Evolutionary conservation across 139 green algal species (phyloP).

Genomic region (Chlorella vulgaris): DNA sequence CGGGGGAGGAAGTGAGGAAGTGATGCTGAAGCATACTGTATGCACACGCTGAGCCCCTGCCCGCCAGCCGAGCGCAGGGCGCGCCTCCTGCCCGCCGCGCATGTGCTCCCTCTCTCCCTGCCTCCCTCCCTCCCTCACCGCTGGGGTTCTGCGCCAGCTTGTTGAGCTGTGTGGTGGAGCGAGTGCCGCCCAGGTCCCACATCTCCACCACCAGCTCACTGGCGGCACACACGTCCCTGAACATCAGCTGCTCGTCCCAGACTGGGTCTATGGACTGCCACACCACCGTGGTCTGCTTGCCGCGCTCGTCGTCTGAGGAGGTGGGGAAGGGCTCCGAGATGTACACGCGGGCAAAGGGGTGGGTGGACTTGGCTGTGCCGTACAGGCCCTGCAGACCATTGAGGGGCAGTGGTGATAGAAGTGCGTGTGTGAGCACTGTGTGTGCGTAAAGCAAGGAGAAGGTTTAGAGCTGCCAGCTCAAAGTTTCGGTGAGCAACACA

Average conservation of each 20-base stretch:
- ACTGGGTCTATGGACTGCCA: constrained; percentile 54
- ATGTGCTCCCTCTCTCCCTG: too few relatives aligned
- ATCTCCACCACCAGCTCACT: constrained; percentile 73
- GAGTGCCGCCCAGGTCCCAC: constrained; percentile 62
- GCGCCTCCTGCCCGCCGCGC: too few relatives aligned
- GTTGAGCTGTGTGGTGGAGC: constrained; percentile 37
- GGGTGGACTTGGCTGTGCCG: constrained; percentile 39
- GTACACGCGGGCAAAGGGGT: constrained; percentile 56
- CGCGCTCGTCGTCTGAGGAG: constrained; percentile 23
- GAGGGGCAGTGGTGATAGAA: too few relatives aligned
- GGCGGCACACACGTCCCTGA: constrained; percentile 50
- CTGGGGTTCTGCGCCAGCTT: constrained; percentile 42
- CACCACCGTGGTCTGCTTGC: constrained; percentile 55
- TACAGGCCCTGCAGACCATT: constrained; percentile 26
- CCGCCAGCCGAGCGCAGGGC: too few relatives aligned
- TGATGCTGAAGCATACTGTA: too few relatives aligned
- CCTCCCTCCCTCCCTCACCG: neutral
- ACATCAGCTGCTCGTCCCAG: constrained; percentile 60
- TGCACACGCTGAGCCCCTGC: too few relatives aligned
- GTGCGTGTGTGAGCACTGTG: neutral
- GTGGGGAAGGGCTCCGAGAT: constrained; percentile 44
- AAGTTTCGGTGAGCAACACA: too few relatives aligned
- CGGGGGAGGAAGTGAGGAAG: neutral
- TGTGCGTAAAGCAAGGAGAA: neutral
- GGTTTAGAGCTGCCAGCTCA: too few relatives aligned